Base-by-base conservation (phyloP, 257 asterid genomes). In the Solanum bulbocastanum region DNA sequence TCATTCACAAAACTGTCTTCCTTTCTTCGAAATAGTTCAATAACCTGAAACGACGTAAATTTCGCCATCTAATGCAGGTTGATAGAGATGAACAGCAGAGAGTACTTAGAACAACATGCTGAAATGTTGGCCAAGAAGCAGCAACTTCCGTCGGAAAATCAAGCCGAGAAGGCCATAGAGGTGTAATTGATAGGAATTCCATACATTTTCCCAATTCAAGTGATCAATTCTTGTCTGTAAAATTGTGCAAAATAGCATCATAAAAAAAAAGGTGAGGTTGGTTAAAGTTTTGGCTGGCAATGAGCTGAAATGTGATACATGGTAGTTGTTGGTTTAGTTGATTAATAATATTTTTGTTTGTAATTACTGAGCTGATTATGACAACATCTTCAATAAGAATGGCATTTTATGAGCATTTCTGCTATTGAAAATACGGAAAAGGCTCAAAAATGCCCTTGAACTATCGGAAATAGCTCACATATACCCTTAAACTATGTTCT, bases 101-200 rank as follows among this genome's bases (percentile, higher is more conserved):
- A 95, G 91, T 96, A 95, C 89, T 88, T 95, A 88, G 97, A 94
- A 87, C 98, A 93, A 37, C 99, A 93, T 32, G 92, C 96, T 0
- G 96, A 90, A 86, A 89, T 87, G 79, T 84, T 90, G 81, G 88
- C 83, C 9, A 88, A 87, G 88, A 91, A 82, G 88, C 86, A 69
- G 40, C 49, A 76, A 25, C 62, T 4, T 32, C 8, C 3, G 8
- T 42, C 56, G 36, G 85, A 72, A 72, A 56, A 42, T 83, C 25
- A 14, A 30, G 66, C 72, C 2, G 81, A 66, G 73, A 86, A 88
- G 82, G 90, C 85, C 36, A 2, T 60, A 36, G 65, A 79, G 30
- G 81, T 86, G 32, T 58, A 74, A 86, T 83, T 49, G 78, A 39
- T 8, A 23, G 66, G 39, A 32, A 20, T 36, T 74, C 18, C 35